phyloP scores from a whole-genome alignment of 495 filamentous ascomycete species.

The Collariella sp. region DNA sequence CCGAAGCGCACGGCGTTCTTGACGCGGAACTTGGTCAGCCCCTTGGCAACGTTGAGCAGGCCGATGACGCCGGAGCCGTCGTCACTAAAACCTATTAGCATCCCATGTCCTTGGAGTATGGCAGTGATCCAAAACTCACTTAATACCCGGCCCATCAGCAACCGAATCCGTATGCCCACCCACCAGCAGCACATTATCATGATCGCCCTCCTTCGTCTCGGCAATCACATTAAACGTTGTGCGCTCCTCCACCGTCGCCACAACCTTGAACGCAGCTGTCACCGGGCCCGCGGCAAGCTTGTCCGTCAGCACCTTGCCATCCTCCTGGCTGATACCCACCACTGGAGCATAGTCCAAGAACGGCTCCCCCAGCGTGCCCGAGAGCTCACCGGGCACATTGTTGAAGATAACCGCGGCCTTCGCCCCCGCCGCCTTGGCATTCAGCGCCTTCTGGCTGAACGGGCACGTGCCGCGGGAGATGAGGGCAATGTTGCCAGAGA shows the following conservation, averaged over 20 bases:
- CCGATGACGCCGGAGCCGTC: constrained; percentile 56
- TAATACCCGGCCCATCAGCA: constrained; percentile 45
- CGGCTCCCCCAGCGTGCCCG: constrained; percentile 47
- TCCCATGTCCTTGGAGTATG: neutral
- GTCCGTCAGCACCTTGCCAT: constrained; percentile 42
- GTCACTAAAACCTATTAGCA: constrained; percentile 9
- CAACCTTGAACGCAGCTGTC: constrained; percentile 15
- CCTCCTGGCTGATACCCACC: constrained; percentile 44
- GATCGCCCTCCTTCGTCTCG: constrained; percentile 55
- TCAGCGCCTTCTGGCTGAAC: constrained; percentile 51
- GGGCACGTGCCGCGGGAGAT: constrained; percentile 53
- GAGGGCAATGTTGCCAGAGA: constrained; percentile 52
- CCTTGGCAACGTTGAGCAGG: constrained; percentile 54
- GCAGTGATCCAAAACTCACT: constrained; percentile 7
- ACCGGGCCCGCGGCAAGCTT: constrained; percentile 31
- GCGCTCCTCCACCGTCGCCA: constrained; percentile 39
- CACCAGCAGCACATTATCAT: constrained; percentile 52
- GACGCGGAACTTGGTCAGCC: constrained; percentile 48
- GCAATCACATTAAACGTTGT: constrained; percentile 61
- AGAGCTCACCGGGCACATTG: constrained; percentile 45
- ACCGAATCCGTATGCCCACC: constrained; percentile 68
- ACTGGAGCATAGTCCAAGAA: constrained; percentile 44
- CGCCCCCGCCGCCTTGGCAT: constrained; percentile 54
- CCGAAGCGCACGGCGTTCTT: constrained; percentile 62
- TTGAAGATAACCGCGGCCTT: constrained; percentile 56